phyloP scores from a whole-genome alignment of 345 rosid genomes.

The Dipteronia sinensis region DNA sequence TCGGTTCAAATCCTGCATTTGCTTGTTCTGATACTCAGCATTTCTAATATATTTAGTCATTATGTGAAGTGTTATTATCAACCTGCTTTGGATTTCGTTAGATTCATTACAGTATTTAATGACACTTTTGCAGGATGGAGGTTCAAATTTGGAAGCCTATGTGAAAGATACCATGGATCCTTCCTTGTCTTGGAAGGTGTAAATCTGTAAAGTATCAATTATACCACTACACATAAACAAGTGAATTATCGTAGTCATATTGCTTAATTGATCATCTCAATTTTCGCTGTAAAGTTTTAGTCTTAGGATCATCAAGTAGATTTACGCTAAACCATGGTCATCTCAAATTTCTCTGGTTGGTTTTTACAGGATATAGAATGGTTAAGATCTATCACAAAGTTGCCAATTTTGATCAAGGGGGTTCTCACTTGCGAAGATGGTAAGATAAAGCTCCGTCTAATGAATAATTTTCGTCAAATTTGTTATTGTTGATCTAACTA shows the following conservation, averaged over 20 bases:
- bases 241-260: not conserved
- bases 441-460: constrained; percentile 33
- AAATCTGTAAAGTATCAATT: not conserved
- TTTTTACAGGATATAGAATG: constrained; percentile 69
- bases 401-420: constrained; percentile 81
- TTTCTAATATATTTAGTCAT: not conserved
- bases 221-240: not conserved
- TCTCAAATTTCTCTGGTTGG: not conserved
- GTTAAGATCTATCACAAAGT: constrained; percentile 73
- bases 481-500: not conserved
- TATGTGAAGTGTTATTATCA: too few species aligned
- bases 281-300: too few species aligned
- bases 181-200: constrained; percentile 78
- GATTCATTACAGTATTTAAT: not conserved
- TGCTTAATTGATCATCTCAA: not conserved
- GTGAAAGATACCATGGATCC: constrained; percentile 53
- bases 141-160: constrained; percentile 59
- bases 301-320: too few species aligned
- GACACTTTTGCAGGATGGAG: constrained; percentile 45
- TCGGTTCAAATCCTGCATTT: not conserved
- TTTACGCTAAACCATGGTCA: not conserved
- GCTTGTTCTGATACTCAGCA: too few species aligned
- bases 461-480: too few species aligned
- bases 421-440: constrained; percentile 85
- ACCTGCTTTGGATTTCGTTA: not conserved